phyloP scores from a whole-genome alignment of 2,329 filamentous ascomycete species.

The Claviceps africana region DNA sequence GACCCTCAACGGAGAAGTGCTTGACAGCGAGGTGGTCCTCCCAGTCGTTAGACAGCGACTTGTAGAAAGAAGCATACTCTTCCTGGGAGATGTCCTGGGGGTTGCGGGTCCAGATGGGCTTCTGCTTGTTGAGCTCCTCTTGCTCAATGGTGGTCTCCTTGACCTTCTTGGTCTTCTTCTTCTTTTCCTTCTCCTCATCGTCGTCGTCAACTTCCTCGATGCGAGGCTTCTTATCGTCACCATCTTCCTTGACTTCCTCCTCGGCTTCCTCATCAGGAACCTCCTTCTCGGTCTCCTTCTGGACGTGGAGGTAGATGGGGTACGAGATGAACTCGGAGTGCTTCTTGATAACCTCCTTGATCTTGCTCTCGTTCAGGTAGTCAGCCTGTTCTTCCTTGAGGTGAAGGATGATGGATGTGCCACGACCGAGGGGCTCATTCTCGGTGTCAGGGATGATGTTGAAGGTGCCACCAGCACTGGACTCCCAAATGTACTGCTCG shows the following conservation, averaged over 20 bases:
- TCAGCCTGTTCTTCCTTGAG: slow-evolving; percentile 98
- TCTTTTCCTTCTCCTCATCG: slow-evolving; percentile 76
- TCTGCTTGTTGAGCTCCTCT: slow-evolving; percentile 99
- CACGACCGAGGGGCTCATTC: slow-evolving; percentile 79
- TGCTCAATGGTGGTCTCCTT: slow-evolving; percentile 98
- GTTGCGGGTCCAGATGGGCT: slow-evolving; percentile 99
- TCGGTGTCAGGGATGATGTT: slow-evolving; percentile 82
- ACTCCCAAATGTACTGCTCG: slow-evolving; percentile 99
- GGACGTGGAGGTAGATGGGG: slow-evolving; percentile 99
- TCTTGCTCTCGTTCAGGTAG: slow-evolving; percentile 96
- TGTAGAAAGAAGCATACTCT: slow-evolving; percentile 99
- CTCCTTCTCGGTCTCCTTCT: slow-evolving; percentile 98
- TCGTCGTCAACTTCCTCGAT: slow-evolving; percentile 84
- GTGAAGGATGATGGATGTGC: slow-evolving; percentile 96
- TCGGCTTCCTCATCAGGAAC: slow-evolving; percentile 91
- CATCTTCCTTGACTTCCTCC: slow-evolving; percentile 50
- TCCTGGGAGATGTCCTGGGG: slow-evolving; percentile 87
- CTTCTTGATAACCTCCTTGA: slow-evolving; percentile 99
- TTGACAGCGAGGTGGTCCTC: slow-evolving; percentile 99
- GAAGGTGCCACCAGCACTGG: slow-evolving; percentile 92
- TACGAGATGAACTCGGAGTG: slow-evolving; percentile 99
- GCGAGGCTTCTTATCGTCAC: slow-evolving; percentile 88
- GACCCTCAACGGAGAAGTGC: slow-evolving; percentile 99
- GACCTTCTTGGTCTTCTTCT: slow-evolving; percentile 97
- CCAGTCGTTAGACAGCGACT: slow-evolving; percentile 99